Evolutionary conservation across 176 grass and related monocot genomes (phyloP).

Genomic region (Eragrostis curvula): DNA sequence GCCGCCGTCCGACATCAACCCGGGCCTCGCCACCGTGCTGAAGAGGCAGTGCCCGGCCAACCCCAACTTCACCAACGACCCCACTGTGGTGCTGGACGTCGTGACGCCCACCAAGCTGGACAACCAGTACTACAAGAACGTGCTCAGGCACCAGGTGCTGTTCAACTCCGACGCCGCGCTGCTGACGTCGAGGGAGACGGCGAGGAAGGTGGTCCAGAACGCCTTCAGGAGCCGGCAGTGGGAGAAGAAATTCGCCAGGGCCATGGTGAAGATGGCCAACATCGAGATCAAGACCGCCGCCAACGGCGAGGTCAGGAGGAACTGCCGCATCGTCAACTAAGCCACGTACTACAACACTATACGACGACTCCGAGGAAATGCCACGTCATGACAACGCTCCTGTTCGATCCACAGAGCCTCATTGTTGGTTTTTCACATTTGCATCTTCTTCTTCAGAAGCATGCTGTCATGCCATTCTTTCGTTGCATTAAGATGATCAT

Average conservation of each 20-base stretch:
- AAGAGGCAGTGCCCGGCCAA: slow-evolving; percentile 16
- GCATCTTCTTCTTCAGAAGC: too few species aligned
- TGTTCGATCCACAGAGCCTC: too few species aligned
- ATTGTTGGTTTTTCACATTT: too few species aligned
- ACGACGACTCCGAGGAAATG: too few species aligned
- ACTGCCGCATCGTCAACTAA: slow-evolving; percentile 41
- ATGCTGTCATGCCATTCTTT: neutral
- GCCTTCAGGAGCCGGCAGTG: neutral
- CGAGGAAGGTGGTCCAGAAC: neutral
- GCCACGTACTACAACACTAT: neutral
- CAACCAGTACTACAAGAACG: slow-evolving; percentile 53
- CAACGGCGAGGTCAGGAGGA: slow-evolving; percentile 48
- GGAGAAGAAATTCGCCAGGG: slow-evolving; percentile 38
- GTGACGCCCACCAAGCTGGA: slow-evolving; percentile 35
- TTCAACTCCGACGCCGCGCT: slow-evolving; percentile 57
- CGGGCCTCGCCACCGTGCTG: neutral
- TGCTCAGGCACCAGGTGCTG: slow-evolving; percentile 11
- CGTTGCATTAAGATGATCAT: neutral
- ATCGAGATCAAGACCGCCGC: slow-evolving; percentile 44
- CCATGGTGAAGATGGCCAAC: slow-evolving; percentile 49
- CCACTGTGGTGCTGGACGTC: slow-evolving; percentile 41
- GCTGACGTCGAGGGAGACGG: neutral
- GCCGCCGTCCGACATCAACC: slow-evolving; percentile 42
- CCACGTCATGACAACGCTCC: too few species aligned
- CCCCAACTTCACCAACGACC: slow-evolving; percentile 23